Percentiles rank a stretch among this genome's conserved stretches.
These are phyloP conservation scores for Amanita rimosa DNA, from an alignment of 768 basidiomycete genomes.

Conservation along the genomic window DNA sequence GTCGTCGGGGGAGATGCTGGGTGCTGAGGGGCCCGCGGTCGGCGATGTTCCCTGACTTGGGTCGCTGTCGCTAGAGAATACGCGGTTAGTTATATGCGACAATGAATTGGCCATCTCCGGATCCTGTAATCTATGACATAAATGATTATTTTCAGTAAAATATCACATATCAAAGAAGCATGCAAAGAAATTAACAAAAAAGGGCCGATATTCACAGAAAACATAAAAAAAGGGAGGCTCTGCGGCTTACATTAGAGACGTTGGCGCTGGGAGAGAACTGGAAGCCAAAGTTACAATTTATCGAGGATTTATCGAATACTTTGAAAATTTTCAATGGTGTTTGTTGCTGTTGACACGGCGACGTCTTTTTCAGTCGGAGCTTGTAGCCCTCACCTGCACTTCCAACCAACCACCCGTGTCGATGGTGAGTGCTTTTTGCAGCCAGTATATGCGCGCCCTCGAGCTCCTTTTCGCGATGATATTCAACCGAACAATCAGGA, in stretches of 20 bases:
- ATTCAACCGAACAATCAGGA: slow-evolving; percentile 40
- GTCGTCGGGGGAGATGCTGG: not conserved
- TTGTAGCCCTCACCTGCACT: not conserved
- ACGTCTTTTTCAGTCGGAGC: not conserved
- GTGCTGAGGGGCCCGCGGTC: not conserved
- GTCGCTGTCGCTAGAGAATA: not conserved
- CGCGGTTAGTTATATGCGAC: slow-evolving; percentile 2
- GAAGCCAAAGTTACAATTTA: not conserved
- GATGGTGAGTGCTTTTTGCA: not conserved
- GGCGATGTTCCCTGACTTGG: not conserved
- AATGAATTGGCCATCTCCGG: slow-evolving; percentile 4
- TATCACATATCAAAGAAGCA: not conserved
- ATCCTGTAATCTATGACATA: not conserved
- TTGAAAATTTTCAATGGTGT: not conserved
- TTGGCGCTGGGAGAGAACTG: not conserved
- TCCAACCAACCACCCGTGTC: not conserved
- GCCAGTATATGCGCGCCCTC: not conserved
- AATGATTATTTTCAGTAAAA: slow-evolving; percentile 6
- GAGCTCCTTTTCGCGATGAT: slow-evolving; percentile 25
- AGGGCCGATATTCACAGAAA: not conserved
- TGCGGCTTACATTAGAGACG: slow-evolving; percentile 1
- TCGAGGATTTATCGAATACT: slow-evolving; percentile 2
- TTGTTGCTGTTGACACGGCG: slow-evolving; percentile 1
- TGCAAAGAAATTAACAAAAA: not conserved
- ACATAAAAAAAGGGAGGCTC: not conserved